Base-by-base conservation (phyloP, 139 green algal genomes). In the Pleodorina starrii region DNA sequence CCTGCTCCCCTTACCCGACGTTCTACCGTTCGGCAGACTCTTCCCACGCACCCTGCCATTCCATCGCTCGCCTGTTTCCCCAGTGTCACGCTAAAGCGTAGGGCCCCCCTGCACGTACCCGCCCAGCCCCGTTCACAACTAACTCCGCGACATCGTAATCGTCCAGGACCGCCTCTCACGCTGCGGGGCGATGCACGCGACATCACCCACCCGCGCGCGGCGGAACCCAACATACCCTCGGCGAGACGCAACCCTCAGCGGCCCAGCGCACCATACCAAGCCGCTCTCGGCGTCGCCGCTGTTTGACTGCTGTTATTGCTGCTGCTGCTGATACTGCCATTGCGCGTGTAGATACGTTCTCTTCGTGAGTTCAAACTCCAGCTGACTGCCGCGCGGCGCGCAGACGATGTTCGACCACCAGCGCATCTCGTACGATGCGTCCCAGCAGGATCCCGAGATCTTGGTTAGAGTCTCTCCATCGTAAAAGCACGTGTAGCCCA, bases 401-500 rank as follows among this genome's bases (percentile, higher is more conserved):
- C 74, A 63, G 0, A 82, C 74, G 29, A 82, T 43, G 29, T 43
- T 82, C 11, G 74, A 44, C 74, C 46, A 44, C 27, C 29, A 5
- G 44, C 46, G 32, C 25, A 60, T 44, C 43, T 63, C 74, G 42
- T 82, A 82, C 12, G 17, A 12, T 6, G 42, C 44, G 1, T 66
- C 11, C 74, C 74, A 82, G 44, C 74, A 82, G 23, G 11, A 12
- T 0, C 43, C 74, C 44, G 74, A 46, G 7, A 82, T 63, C 44
- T 60, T 59, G 2, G 44, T 21, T 9, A 82, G 74, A 6, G 21
- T 23, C 14, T 44, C 19, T 11, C 27, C 74, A 9, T 82, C 74
- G 74, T 66, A 82, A 29, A 82, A 63, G n/a, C 73, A 82, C 27
- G 38, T 25, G n/a, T 82, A 82, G 44, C 74, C 74, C 9, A 82